A percentile compares a stretch with the other conserved stretches of the same genome.
These are phyloP conservation scores for Hypholoma fasciculare DNA, from an alignment of 768 basidiomycete genomes.

Conservation along the genomic window DNA sequence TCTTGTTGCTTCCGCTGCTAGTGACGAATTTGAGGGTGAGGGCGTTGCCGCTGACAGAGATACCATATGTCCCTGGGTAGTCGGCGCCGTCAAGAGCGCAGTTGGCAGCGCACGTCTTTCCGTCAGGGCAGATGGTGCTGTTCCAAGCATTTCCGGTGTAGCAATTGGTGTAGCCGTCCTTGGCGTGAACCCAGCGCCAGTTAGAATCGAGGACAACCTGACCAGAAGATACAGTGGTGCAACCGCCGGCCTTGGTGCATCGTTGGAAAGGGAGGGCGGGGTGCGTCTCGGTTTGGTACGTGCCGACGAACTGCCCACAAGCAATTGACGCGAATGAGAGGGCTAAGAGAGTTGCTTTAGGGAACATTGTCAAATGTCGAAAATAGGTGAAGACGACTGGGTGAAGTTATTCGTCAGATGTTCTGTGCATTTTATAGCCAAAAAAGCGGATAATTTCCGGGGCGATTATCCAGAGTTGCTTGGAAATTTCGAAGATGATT, in stretches of 20 bases:
- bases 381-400: constrained; percentile 1
- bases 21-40: constrained; percentile 52
- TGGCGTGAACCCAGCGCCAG: constrained; percentile 52
- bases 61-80: constrained; percentile 50
- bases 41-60: constrained; percentile 45
- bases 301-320: constrained; percentile 52
- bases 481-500: not conserved
- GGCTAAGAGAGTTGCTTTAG: constrained; percentile 31
- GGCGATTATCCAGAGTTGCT: not conserved
- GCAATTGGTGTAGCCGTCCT: constrained; percentile 38
- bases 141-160: constrained; percentile 62
- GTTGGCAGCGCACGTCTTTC: constrained; percentile 43
- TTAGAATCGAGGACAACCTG: constrained; percentile 50
- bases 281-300: constrained; percentile 45
- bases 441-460: constrained; percentile 5
- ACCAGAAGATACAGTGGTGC: constrained; percentile 29
- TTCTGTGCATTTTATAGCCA: not conserved
- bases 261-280: constrained; percentile 44
- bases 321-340: constrained; percentile 35
- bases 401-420: not conserved
- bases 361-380: constrained; percentile 29
- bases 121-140: constrained; percentile 47
- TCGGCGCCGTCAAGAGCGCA: constrained; percentile 49
- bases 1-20: constrained; percentile 28
- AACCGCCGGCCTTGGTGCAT: constrained; percentile 43